Evolutionary conservation across 2,329 filamentous ascomycete genomes (phyloP).

Genomic region (Pseudomassariella vexata): DNA sequence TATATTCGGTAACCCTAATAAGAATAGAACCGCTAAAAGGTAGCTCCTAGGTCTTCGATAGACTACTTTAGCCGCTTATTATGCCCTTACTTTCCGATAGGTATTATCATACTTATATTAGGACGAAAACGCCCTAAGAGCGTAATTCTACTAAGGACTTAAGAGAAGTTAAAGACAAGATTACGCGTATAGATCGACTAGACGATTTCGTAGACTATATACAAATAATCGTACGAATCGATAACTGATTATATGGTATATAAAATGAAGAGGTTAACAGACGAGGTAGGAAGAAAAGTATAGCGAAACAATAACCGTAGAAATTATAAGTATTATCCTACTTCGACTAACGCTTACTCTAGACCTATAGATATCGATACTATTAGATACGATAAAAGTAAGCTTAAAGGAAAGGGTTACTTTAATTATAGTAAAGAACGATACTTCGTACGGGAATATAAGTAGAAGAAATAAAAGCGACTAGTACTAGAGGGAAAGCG

Average conservation of each 20-base stretch:
- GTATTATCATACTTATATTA: background rate
- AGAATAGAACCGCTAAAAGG: background rate
- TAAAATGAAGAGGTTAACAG: background rate
- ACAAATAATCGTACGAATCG: background rate
- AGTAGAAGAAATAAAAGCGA: no score
- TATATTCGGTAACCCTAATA: background rate
- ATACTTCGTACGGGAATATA: no score
- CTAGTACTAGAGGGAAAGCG: no score
- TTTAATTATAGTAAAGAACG: no score
- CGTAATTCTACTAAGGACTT: background rate
- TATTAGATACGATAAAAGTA: background rate
- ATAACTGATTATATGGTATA: constrained; percentile 2
- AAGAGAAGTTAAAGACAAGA: background rate
- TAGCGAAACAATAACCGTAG: background rate
- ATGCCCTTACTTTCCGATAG: background rate
- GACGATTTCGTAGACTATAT: background rate
- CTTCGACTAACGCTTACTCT: no score
- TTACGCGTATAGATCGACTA: background rate
- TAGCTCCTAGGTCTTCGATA: background rate
- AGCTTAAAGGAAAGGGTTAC: no score
- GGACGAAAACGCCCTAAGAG: background rate
- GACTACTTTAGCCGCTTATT: background rate
- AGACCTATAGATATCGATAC: no score
- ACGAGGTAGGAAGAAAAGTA: background rate
- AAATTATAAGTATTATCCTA: no score